A percentile compares a stretch with the other conserved stretches of the same genome.
Evolutionary conservation across 2,329 filamentous ascomycete species (phyloP).

Genomic region (Sporothrix variecibatus): DNA sequence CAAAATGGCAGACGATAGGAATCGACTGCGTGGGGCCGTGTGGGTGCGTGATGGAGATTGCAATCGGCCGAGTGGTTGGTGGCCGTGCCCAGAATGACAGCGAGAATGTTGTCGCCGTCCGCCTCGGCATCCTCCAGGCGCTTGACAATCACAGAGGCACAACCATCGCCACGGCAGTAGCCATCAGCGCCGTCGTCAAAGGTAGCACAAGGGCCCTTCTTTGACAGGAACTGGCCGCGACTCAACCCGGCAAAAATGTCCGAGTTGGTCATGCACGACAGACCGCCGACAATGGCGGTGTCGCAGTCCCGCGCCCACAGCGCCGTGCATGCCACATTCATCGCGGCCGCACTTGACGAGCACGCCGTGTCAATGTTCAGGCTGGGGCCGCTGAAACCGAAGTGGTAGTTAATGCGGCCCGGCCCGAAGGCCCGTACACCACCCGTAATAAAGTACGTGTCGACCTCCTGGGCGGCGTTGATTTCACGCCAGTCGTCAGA

Average conservation of each 20-base stretch:
- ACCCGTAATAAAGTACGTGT: constrained; percentile 55
- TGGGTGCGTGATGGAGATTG: constrained; percentile 81
- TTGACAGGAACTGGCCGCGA: constrained; percentile 76
- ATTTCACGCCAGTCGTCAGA: constrained; percentile 78
- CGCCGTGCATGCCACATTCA: constrained; percentile 71
- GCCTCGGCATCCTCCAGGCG: constrained; percentile 74
- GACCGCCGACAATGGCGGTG: constrained; percentile 76
- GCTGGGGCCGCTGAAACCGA: constrained; percentile 73
- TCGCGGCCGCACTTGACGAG: constrained; percentile 71
- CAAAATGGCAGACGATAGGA: constrained; percentile 69
- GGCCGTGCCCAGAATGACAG: constrained; percentile 70
- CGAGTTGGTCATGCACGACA: constrained; percentile 77
- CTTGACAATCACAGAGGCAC: constrained; percentile 75
- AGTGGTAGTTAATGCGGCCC: constrained; percentile 73
- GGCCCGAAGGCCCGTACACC: constrained; percentile 46
- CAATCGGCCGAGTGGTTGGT: constrained; percentile 81
- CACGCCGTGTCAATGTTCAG: constrained; percentile 78
- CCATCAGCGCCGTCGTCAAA: constrained; percentile 81
- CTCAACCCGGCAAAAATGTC: constrained; percentile 77
- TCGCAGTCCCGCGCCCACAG: constrained; percentile 77
- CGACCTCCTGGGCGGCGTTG: constrained; percentile 70
- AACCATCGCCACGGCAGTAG: constrained; percentile 75
- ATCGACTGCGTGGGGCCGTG: constrained; percentile 74
- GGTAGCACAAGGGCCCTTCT: constrained; percentile 75
- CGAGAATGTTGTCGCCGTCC: constrained; percentile 77